Base-by-base conservation (phyloP, 352 stramenopile genomes). In the Peronospora belbahrii region DNA sequence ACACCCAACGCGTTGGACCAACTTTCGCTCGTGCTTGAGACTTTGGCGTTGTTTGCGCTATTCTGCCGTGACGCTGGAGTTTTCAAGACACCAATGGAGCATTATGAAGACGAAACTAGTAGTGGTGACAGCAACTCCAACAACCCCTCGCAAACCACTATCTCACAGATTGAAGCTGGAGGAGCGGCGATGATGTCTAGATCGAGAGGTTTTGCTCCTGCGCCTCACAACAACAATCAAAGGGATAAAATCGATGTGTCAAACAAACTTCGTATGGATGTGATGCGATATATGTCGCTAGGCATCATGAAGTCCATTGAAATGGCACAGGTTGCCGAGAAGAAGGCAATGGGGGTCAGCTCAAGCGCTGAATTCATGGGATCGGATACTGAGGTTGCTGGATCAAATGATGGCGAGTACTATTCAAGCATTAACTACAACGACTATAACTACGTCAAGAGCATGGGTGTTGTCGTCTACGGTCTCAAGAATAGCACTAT, bases 271-370 rank as follows among this genome's bases (percentile, higher is more conserved):
- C 76, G 81, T 18, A 85, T 83, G 66, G 74, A 83, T 52, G 67
- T 93, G 46, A 90, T 93, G 81, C 79, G 79, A 55, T 93, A 93
- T 54, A 93, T 83, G 59, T 88, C 75, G 9, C 75, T 85, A 61
- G 81, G 78, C 2, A 90, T 93, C 37, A 78, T 83, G 50, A 62
- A 81, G 52, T 86, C 72, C 2, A 86, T 82, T 45, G 63, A 77
- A 27, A 62, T 75, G 42, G 67, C 69, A 13, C 68, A 82, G 14
- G 28, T 62, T 7, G 48, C 24, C 0, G 62, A 66, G 17, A 56
- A 65, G 11, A 59, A 69, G 9, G 50, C 63, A 10, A 11, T 32
- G 4, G 27, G 6, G 22, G 34, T 19, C 6, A 66, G 59, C 31
- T 25, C 18, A 13, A 55, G 49, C 25, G 35, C 33, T 15, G 59